These are phyloP conservation scores for Hibiscus syriacus DNA, from an alignment of 345 rosid genomes.

Conservation along the genomic window DNA sequence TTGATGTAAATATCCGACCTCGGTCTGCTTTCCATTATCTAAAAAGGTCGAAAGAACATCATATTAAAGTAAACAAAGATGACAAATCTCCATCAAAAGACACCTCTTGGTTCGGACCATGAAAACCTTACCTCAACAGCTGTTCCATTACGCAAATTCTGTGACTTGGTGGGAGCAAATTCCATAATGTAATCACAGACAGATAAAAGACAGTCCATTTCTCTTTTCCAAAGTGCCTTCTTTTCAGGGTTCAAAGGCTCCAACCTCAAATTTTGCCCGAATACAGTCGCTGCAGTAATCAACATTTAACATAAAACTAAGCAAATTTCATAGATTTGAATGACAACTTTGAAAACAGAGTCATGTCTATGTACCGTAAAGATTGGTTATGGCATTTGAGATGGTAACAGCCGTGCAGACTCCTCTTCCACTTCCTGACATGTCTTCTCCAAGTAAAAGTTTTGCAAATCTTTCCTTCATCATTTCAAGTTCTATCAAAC, in stretches of 20 bases:
- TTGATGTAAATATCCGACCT: conserved; percentile 75
- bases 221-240: conserved; percentile 88
- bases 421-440: conserved; percentile 97
- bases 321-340: not conserved
- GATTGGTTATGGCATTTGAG: conserved; percentile 90
- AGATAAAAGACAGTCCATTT: conserved; percentile 81
- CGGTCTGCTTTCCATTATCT: conserved; percentile 72
- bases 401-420: conserved; percentile 85
- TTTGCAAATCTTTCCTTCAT: too few species aligned
- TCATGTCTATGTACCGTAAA: conserved; percentile 48
- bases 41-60: not conserved
- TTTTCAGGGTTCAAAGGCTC: conserved; percentile 82
- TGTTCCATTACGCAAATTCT: conserved; percentile 51
- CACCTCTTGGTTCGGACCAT: not conserved
- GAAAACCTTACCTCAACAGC: conserved; percentile 52
- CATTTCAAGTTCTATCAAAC: conserved; percentile 54
- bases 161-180: conserved; percentile 49
- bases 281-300: conserved; percentile 62
- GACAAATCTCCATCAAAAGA: not conserved
- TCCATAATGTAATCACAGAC: conserved; percentile 85
- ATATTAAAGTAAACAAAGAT: not conserved
- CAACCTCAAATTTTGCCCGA: conserved; percentile 76
- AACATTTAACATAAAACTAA: not conserved
- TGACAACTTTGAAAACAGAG: not conserved
- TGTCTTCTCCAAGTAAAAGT: too few species aligned